Evolutionary conservation across 2,329 filamentous ascomycete species (phyloP), one percentile per base, ranked within the genome.

Genomic region (Lasiodiplodia gonubiensis): DNA sequence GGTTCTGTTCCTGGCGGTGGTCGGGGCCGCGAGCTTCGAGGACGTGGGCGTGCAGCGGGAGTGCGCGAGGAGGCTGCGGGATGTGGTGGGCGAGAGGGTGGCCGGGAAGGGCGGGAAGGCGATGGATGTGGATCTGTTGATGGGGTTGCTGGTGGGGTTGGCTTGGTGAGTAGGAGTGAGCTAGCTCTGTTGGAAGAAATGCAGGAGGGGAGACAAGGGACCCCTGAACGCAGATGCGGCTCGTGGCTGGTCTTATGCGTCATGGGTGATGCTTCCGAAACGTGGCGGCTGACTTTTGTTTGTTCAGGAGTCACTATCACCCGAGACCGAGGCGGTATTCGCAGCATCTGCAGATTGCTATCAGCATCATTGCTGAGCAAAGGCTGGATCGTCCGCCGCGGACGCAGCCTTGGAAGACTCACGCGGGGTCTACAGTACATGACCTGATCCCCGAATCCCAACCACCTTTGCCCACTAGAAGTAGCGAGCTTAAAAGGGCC

Each of bases 51-150:
- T 72, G n/a, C 76, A 78, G 63, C 67, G 68, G n/a, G 67, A 70
- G 1, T 70, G 78, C 3, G 72, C 73, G 6, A 75, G 73, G 37
- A 71, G 73, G 30, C 52, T 78, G 33, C 72, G 73, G 53, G 69
- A 71, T 4, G 70, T 74, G 46, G 71, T 80, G 59, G 72, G 74
- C 25, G 70, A 72, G 12, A 73, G 74, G 11, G 73, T 79, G 54
- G 71, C 81, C 12, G 60, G 75, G 16, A 69, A 71, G 6, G 74
- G 74, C 2, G 72, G n/a, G 42, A 46, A 11, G n/a, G 42, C 16
- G n/a, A 73, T 78, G 27, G 77, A 71, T 35, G 74, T 82, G n/a
- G 80, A 80, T 46, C 71, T 80, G 14, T 72, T 81, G 18, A 77
- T 82, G 69, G 80, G 79, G 2, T 66, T 81, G 6, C 69, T 81